A percentile compares a stretch with the other conserved stretches of the same genome.
These are phyloP conservation scores for Nicotiana undulata DNA, from an alignment of 257 asterid species.

Conservation along the genomic window DNA sequence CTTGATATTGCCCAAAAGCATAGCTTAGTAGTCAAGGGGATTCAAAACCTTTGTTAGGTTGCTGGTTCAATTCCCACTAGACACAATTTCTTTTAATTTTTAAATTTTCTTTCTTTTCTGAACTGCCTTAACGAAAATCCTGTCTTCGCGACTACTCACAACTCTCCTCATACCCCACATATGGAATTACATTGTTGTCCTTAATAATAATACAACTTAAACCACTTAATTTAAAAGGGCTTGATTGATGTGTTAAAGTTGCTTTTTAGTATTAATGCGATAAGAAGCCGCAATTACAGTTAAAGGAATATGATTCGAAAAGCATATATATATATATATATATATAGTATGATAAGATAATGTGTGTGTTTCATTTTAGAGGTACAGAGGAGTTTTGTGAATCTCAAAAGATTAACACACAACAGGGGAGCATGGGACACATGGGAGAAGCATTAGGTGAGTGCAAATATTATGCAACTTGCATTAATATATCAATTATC, in stretches of 20 bases:
- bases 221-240: no score
- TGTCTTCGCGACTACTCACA: no score
- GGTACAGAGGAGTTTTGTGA: not conserved
- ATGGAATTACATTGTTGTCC: no score
- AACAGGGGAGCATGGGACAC: not conserved
- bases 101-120: no score
- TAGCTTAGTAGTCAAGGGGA: no score
- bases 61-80: no score
- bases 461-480: not conserved
- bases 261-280: not conserved
- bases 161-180: accelerated
- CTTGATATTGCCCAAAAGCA: no score
- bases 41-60: no score
- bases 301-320: not conserved
- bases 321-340: not conserved
- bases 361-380: not conserved
- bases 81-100: no score
- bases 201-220: no score
- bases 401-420: not conserved
- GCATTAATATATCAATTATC: not conserved
- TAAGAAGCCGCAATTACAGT: not conserved
- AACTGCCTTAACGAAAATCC: no score
- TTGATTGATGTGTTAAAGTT: not conserved
- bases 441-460: not conserved
- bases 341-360: not conserved